Base-by-base conservation (phyloP, 768 basidiomycete genomes). In the Tylopilus intermedius region DNA sequence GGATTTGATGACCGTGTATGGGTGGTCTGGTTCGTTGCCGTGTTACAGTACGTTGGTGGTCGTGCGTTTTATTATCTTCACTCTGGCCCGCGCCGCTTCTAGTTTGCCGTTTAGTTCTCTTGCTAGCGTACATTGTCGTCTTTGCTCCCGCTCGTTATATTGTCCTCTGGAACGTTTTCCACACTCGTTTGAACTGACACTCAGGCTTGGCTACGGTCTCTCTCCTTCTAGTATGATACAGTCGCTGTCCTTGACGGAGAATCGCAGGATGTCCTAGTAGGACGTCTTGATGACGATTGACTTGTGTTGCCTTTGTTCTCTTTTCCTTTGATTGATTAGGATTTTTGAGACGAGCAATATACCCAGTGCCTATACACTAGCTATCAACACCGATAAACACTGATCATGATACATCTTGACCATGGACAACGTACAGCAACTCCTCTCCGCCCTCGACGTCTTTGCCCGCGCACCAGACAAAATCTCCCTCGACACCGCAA, bases 401-500 rank as follows among this genome's bases (percentile, higher is more conserved):
- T 49, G 61, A 65, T 65, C 50, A 67, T 14, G 30, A 30, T 30
- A 30, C 30, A 37, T 15, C 35, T 37, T 37, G 41, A 51, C 62
- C 29, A 89, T 88, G 86, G 74, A 81, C 57, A 82, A 82, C 63
- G 76, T 89, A 38, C 84, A 86, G 69, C 80, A 79, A 58, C 72
- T 93, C 6, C 70, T 90, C 62, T 80, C 87, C 59, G 90, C 86
- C 22, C 76, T 93, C 60, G 82, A 84, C 47, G 87, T 92, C 43
- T 93, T 93, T 69, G 76, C 79, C 59, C 79, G 83, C 55, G 84
- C 86, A 49, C 89, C 95, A 30, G 90, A 95, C 77, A 87, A 89
- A 62, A 71, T 72, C 14, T 84, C 90, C 15, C 79, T 96, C 58
- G 88, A 90, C 60, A 80, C 79, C 60, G 95, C 94, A 60, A 97